These are phyloP conservation scores for Erysiphe pulchra DNA, from an alignment of 2,329 filamentous ascomycete species.

Conservation along the genomic window DNA sequence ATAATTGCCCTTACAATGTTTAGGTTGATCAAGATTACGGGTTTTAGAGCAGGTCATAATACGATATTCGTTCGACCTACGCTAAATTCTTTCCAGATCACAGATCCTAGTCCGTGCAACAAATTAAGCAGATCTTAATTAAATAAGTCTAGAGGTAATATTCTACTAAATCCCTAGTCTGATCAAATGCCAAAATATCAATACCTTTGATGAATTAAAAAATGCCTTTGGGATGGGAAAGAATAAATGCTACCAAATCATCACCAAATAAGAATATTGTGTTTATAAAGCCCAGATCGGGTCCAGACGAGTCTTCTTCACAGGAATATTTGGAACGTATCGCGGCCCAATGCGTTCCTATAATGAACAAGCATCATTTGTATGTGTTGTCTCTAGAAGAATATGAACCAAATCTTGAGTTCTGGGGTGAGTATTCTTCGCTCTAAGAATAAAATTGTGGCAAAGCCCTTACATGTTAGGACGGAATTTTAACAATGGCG, in stretches of 20 bases:
- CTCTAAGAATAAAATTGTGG: not conserved
- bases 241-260: slow-evolving; percentile 48
- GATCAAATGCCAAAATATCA: too few relatives aligned
- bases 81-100: too few relatives aligned
- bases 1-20: too few relatives aligned
- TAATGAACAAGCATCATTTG: slow-evolving; percentile 41
- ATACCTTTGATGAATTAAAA: slow-evolving; percentile 1
- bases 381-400: slow-evolving; percentile 52
- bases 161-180: too few relatives aligned
- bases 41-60: too few relatives aligned
- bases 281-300: slow-evolving; percentile 60
- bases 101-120: too few relatives aligned
- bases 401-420: slow-evolving; percentile 56
- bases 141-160: too few relatives aligned
- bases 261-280: slow-evolving; percentile 56
- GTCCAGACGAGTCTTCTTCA: slow-evolving; percentile 32
- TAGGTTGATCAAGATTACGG: too few relatives aligned
- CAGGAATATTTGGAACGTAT: slow-evolving; percentile 52
- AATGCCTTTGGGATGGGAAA: slow-evolving; percentile 58
- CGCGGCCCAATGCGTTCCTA: slow-evolving; percentile 52
- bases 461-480: slow-evolving; percentile 21
- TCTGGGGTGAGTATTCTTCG: slow-evolving; percentile 20
- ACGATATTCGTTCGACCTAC: too few relatives aligned
- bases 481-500: slow-evolving; percentile 74
- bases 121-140: too few relatives aligned